These are phyloP conservation scores for Fraxinus platypoda DNA, from an alignment of 305 asterid genomes.

Conservation along the genomic window DNA sequence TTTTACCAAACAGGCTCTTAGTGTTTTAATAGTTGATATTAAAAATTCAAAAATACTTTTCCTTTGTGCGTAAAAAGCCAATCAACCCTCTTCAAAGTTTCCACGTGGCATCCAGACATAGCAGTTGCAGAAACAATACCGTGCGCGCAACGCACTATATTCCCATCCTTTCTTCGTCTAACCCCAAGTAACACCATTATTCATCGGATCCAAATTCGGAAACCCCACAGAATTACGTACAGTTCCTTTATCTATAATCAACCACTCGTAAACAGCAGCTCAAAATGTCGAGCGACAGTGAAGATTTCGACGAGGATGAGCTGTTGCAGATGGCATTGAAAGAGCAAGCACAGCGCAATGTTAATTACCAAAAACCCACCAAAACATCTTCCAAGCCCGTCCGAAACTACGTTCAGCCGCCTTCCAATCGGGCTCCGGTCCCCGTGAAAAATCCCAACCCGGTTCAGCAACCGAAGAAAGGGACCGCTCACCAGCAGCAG, in stretches of 20 bases:
- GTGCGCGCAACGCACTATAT: background rate
- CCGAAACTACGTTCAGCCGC: conserved; percentile 84
- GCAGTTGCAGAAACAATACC: background rate
- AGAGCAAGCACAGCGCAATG: conserved; percentile 90
- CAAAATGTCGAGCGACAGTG: conserved; percentile 77
- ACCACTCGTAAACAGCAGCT: conserved; percentile 2
- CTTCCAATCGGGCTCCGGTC: conserved; percentile 44
- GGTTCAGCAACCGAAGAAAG: conserved; percentile 36
- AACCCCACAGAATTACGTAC: conserved; percentile 17
- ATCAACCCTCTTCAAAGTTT: background rate
- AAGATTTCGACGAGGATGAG: conserved; percentile 66
- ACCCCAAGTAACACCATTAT: background rate
- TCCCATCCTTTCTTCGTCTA: background rate
- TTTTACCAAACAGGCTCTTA: too few species aligned
- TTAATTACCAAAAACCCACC: conserved; percentile 67
- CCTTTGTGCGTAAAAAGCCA: background rate
- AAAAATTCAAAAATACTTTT: background rate
- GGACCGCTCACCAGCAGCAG: conserved; percentile 25
- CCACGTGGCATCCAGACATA: background rate
- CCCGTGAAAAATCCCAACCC: conserved; percentile 26
- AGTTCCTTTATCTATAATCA: conserved; percentile 15
- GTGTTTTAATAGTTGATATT: too few species aligned
- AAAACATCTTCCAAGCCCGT: conserved; percentile 65
- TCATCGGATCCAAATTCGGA: conserved; percentile 35
- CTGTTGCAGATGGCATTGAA: conserved; percentile 90